phyloP scores from a whole-genome alignment of 2,329 filamentous ascomycete genomes.

The Keithomyces neogunnii region DNA sequence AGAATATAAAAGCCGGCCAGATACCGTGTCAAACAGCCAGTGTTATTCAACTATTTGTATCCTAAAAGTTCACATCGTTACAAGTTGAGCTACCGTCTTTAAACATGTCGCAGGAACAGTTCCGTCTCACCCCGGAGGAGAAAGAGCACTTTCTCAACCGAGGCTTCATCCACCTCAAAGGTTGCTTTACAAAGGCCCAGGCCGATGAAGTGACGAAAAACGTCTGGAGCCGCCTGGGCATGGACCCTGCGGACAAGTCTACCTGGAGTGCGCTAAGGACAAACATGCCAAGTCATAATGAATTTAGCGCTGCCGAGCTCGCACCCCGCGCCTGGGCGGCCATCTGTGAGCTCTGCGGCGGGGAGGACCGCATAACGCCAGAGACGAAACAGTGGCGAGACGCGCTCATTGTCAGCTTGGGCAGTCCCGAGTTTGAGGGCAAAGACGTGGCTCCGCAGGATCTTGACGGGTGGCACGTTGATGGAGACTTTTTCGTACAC shows the following conservation, averaged over 20 bases:
- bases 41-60: too few relatives aligned
- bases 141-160: conserved; percentile 31
- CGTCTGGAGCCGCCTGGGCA: conserved; percentile 58
- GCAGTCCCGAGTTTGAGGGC: conserved; percentile 43
- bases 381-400: conserved; percentile 53
- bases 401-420: conserved; percentile 62
- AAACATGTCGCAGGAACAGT: too few relatives aligned
- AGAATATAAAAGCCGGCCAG: too few relatives aligned
- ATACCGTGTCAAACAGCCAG: too few relatives aligned
- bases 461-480: conserved; percentile 56
- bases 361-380: conserved; percentile 43
- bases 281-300: conserved; percentile 56
- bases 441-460: conserved; percentile 41
- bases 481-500: conserved; percentile 66
- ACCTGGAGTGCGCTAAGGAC: conserved; percentile 56
- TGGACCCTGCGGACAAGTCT: conserved; percentile 52
- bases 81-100: too few relatives aligned
- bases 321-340: conserved; percentile 59
- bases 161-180: conserved; percentile 25
- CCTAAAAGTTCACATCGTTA: too few relatives aligned
- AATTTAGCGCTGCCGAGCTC: conserved; percentile 44
- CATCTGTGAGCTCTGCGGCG: conserved; percentile 58
- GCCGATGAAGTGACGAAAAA: conserved; percentile 24
- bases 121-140: conserved; percentile 24
- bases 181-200: conserved; percentile 28